Percentiles rank a stretch among this genome's conserved stretches.
These are phyloP conservation scores for Fragaria vesca DNA, from an alignment of 306 rosid species.

Conservation along the genomic window DNA sequence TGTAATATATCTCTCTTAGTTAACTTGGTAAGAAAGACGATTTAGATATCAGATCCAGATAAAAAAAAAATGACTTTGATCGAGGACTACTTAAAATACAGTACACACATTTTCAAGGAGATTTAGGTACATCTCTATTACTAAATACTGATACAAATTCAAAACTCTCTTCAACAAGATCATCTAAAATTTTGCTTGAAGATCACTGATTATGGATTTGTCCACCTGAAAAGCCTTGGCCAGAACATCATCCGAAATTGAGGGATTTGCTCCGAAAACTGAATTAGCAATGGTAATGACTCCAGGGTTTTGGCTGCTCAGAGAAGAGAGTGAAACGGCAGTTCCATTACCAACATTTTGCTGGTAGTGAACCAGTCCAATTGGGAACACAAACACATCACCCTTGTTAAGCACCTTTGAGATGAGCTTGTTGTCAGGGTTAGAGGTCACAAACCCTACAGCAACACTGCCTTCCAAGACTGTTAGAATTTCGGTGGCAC, in stretches of 20 bases:
- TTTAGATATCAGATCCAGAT: not conserved
- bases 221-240: conserved; percentile 20
- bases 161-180: not conserved
- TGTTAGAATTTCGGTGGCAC: conserved; percentile 21
- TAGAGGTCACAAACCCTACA: conserved; percentile 19
- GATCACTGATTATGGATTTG: not conserved
- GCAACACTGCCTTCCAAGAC: conserved; percentile 13
- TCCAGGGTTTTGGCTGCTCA: conserved; percentile 23
- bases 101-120: not conserved
- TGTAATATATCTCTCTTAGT: not conserved
- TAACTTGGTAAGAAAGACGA: not conserved
- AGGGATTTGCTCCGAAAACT: conserved; percentile 10
- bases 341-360: not conserved
- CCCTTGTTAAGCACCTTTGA: conserved; percentile 11
- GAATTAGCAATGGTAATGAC: conserved; percentile 9
- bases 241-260: conserved; percentile 12
- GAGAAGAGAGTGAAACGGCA: conserved; percentile 6
- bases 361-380: conserved; percentile 8
- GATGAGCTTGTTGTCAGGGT: conserved; percentile 14
- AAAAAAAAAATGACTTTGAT: not conserved
- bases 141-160: not conserved
- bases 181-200: conserved; percentile 14
- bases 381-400: conserved; percentile 14
- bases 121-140: not conserved
- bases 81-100: not conserved